These are phyloP conservation scores for Epipyxis sp. DNA, from an alignment of 108 stramenopile species.

Conservation along the genomic window DNA sequence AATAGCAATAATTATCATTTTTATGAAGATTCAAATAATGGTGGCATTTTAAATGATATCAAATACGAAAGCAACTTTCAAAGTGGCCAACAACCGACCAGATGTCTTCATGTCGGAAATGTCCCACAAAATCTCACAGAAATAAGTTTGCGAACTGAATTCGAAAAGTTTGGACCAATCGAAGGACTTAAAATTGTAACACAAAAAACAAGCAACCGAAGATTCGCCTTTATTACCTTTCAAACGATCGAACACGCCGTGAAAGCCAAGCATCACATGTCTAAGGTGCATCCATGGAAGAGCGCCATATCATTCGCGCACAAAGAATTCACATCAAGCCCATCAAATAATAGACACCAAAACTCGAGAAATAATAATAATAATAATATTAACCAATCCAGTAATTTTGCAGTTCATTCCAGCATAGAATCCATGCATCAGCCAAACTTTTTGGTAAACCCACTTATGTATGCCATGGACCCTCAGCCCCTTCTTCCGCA, in stretches of 20 bases:
- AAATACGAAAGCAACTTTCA: background rate
- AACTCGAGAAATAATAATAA: background rate
- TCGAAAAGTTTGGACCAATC: background rate
- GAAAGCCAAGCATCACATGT: background rate
- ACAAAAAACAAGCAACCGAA: background rate
- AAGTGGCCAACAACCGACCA: background rate
- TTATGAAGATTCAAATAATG: background rate
- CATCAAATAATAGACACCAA: background rate
- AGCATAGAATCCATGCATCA: background rate
- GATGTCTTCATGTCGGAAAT: slow-evolving; percentile 9
- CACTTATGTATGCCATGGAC: no score
- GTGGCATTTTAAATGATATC: background rate
- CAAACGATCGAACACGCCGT: slow-evolving; percentile 3
- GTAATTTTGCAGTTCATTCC: background rate
- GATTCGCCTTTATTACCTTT: slow-evolving; percentile 18
- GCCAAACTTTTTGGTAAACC: background rate
- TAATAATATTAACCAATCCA: no score
- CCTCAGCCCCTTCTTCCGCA: no score
- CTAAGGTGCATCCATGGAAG: slow-evolving; percentile 17
- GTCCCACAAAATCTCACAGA: background rate
- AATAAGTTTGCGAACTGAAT: background rate
- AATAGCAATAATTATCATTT: background rate
- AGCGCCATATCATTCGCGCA: slow-evolving; percentile 17
- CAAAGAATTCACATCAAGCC: background rate
- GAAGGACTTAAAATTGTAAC: background rate